phyloP scores from a whole-genome alignment of 768 basidiomycete species.

The Dendrothele bispora region DNA sequence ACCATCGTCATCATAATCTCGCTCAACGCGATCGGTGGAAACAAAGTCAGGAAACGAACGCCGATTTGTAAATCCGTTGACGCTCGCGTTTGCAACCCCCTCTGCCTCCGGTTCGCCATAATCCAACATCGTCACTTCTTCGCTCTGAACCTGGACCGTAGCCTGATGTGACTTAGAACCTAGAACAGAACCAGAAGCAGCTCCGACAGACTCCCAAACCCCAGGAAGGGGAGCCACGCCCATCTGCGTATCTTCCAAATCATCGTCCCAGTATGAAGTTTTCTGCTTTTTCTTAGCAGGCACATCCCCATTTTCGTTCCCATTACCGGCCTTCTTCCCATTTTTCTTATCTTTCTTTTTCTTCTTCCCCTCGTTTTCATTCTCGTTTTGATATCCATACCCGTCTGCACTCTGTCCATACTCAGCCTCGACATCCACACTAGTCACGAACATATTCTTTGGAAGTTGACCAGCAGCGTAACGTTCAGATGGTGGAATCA shows the following conservation, averaged over 20 bases:
- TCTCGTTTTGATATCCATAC: constrained; percentile 14
- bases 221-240: background rate
- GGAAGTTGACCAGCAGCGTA: constrained; percentile 35
- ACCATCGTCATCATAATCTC: no score
- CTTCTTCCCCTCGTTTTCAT: constrained; percentile 22
- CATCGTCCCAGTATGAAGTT: no score
- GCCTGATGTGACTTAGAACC: background rate
- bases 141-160: no score
- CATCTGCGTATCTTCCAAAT: background rate
- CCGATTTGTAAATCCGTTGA: no score
- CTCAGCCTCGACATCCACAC: constrained; percentile 53
- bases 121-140: no score
- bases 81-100: no score
- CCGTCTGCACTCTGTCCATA: constrained; percentile 10
- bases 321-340: background rate
- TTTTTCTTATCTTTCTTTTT: background rate
- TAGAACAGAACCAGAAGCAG: background rate
- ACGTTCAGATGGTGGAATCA: constrained; percentile 50
- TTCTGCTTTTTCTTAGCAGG: no score
- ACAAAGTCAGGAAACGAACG: no score
- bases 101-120: no score
- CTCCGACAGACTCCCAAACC: background rate
- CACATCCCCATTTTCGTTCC: no score
- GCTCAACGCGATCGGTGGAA: no score
- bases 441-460: constrained; percentile 49